Evolutionary conservation across 192 early-diverging fungal genomes (phyloP).

Genomic region (Dispira simplex): DNA sequence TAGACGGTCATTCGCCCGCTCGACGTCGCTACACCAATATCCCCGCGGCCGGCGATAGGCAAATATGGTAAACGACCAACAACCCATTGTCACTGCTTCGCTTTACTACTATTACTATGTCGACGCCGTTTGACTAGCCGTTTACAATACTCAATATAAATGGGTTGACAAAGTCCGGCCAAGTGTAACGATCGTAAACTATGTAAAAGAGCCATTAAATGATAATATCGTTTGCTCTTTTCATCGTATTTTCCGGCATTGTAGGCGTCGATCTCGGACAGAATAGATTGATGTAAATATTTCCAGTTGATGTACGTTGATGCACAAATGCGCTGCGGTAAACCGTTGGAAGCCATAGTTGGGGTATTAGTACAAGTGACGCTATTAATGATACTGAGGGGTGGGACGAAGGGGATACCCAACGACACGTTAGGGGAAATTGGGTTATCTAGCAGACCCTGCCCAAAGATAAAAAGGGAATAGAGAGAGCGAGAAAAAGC

Average conservation of each 20-base stretch:
- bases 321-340: neutral
- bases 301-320: constrained; percentile 8
- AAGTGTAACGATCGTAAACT: constrained; percentile 3
- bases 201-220: constrained; percentile 5
- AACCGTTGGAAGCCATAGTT: neutral
- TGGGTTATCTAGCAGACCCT: too few relatives aligned
- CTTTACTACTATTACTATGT: neutral
- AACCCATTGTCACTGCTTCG: neutral
- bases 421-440: too few relatives aligned
- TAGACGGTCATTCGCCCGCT: too few relatives aligned
- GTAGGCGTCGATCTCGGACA: neutral
- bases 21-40: too few relatives aligned
- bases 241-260: neutral
- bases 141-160: constrained; percentile 8
- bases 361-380: neutral
- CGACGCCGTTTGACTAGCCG: constrained; percentile 6
- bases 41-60: too few relatives aligned
- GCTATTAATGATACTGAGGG: too few relatives aligned
- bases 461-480: too few relatives aligned
- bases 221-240: constrained; percentile 6
- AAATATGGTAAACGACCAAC: too few relatives aligned
- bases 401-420: too few relatives aligned
- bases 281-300: constrained; percentile 1
- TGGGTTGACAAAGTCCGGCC: constrained; percentile 2
- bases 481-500: too few relatives aligned